These are phyloP conservation scores for Thecaphora thlaspeos DNA, from an alignment of 1,284 basidiomycete genomes.

Conservation along the genomic window DNA sequence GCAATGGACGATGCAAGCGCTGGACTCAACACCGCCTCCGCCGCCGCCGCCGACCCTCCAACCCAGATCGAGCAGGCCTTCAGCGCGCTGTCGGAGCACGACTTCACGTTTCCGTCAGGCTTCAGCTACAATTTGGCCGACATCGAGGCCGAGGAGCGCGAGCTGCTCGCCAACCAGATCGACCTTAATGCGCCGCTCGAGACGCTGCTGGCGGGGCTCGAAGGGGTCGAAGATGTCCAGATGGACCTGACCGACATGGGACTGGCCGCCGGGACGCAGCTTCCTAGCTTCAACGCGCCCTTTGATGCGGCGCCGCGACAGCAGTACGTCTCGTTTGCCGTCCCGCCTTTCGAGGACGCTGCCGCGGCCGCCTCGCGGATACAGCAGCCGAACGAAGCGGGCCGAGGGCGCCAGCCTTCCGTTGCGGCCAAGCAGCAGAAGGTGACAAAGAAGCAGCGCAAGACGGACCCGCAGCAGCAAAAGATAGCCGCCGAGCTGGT, in stretches of 20 bases:
- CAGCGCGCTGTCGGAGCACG: neutral
- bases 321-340: slow-evolving; percentile 3
- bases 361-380: neutral
- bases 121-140: slow-evolving; percentile 30
- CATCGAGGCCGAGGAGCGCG: slow-evolving; percentile 38
- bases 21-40: too few species aligned
- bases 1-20: slow-evolving; percentile 8
- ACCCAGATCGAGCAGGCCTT: neutral
- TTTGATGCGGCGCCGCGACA: slow-evolving; percentile 11
- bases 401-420: slow-evolving; percentile 7
- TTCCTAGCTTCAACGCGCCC: slow-evolving; percentile 34
- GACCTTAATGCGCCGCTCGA: slow-evolving; percentile 41
- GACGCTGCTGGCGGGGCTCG: slow-evolving; percentile 32
- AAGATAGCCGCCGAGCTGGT: slow-evolving; percentile 29
- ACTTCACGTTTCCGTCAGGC: neutral
- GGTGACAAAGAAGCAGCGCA: slow-evolving; percentile 16
- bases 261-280: slow-evolving; percentile 8
- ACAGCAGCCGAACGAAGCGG: slow-evolving; percentile 1
- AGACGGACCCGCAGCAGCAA: slow-evolving; percentile 25
- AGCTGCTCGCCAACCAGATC: slow-evolving; percentile 33
- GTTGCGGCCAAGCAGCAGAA: slow-evolving; percentile 23
- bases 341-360: slow-evolving; percentile 4
- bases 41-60: too few species aligned
- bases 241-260: slow-evolving; percentile 32
- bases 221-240: slow-evolving; percentile 32